These are phyloP conservation scores for Candida stauntonica DNA, from an alignment of 805 yeast genomes.

Conservation along the genomic window DNA sequence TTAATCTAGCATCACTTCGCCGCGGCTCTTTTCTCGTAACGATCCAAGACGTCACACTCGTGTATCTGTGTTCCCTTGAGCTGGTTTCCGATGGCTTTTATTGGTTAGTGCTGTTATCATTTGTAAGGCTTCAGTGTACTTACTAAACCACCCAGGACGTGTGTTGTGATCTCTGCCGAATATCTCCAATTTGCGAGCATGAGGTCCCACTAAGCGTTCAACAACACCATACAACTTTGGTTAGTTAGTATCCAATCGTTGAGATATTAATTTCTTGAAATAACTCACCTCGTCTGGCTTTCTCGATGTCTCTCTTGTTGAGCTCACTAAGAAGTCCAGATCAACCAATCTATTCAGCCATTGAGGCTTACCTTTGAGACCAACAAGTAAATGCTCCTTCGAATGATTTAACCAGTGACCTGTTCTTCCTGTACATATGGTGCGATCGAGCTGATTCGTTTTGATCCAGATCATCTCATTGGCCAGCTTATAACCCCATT, in stretches of 20 bases:
- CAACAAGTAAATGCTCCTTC: slow-evolving; percentile 85
- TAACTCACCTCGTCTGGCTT: slow-evolving; percentile 78
- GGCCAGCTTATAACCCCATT: slow-evolving; percentile 77
- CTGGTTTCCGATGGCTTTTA: slow-evolving; percentile 66
- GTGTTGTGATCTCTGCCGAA: slow-evolving; percentile 86
- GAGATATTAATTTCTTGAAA: too few species aligned
- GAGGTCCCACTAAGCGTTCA: slow-evolving; percentile 76
- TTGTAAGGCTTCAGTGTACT: slow-evolving; percentile 2
- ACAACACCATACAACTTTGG: slow-evolving; percentile 64
- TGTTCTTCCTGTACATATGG: slow-evolving; percentile 92
- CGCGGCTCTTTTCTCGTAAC: too few species aligned
- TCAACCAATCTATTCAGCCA: slow-evolving; percentile 71
- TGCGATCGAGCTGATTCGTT: slow-evolving; percentile 79
- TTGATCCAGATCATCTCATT: slow-evolving; percentile 91
- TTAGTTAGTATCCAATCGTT: slow-evolving; percentile 26
- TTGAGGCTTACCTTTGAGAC: slow-evolving; percentile 71
- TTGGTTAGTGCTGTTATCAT: slow-evolving; percentile 1
- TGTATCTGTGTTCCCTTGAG: slow-evolving; percentile 52
- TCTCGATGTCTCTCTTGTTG: slow-evolving; percentile 82
- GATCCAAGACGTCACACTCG: slow-evolving; percentile 50
- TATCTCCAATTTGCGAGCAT: slow-evolving; percentile 77
- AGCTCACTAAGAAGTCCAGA: slow-evolving; percentile 71
- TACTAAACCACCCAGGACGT: slow-evolving; percentile 81
- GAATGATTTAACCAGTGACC: slow-evolving; percentile 98
- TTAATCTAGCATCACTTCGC: background rate